Base-by-base conservation (phyloP, 1,284 basidiomycete genomes). In the Ustilago lituana region DNA sequence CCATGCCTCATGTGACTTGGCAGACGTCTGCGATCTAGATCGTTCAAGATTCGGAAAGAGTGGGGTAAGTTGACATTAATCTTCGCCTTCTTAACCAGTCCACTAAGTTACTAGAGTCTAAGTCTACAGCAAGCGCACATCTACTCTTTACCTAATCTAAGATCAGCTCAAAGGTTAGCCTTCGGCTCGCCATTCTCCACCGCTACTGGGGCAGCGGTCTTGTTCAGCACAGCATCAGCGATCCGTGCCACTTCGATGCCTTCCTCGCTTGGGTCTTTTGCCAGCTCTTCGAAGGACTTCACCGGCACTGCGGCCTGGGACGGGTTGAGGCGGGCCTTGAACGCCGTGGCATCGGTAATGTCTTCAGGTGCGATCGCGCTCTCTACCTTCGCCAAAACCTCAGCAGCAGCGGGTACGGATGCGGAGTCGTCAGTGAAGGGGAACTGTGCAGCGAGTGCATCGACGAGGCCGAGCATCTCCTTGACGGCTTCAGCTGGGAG, bases 311-410 rank as follows among this genome's bases (percentile, higher is more conserved):
- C 82, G 1, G 85, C 84, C 58, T 82, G 83, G 44, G 76, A 82
- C 24, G 84, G 81, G 26, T 73, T 67, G 41, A 95, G 82, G 7
- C 84, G 77, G 27, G 86, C 85, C 84, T 89, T 93, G 86, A 94
- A 94, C 22, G 79, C 82, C 53, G 87, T 84, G n/a, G 89, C 82
- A 77, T 94, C 89, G 55, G 88, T 82, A 55, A 87, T 87, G 11
- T 87, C 89, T 22, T 85, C 85, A 3, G 85, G 83, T 49, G 85
- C 82, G 26, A 87, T 80, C 24, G 76, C 82, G 69, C 88, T 75
- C 40, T 71, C 58, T 11, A 64, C 73, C 19, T 52, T 70, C 19
- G 52, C 52, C 57, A 44, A 87, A 10, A 14, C 84, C 83, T 6
- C 82, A 73, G 89, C 87, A 56, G 87, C 84, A 64, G 85, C 82